These are phyloP conservation scores for Clarireedia sp. DNA, from an alignment of 2,329 filamentous ascomycete genomes.

Conservation along the genomic window DNA sequence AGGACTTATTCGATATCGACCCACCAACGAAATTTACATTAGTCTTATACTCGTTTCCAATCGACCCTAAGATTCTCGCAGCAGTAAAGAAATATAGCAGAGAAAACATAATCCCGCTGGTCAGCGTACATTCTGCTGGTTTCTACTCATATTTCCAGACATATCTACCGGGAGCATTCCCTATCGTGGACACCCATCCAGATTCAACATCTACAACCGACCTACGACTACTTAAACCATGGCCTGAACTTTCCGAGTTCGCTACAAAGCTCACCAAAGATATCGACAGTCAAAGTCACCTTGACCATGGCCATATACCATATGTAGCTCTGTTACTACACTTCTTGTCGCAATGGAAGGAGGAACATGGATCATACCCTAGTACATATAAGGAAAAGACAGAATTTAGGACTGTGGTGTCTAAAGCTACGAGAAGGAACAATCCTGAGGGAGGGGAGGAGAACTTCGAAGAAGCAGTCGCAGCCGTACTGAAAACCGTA, in stretches of 20 bases:
- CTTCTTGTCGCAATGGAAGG: constrained; percentile 75
- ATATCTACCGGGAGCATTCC: constrained; percentile 68
- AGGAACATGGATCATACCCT: constrained; percentile 61
- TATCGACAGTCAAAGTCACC: constrained; percentile 62
- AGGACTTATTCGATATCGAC: constrained; percentile 24
- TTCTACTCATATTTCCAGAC: constrained; percentile 90
- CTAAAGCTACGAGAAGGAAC: constrained; percentile 57
- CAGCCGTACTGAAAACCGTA: constrained; percentile 82
- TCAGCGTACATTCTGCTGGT: constrained; percentile 81
- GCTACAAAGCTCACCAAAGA: constrained; percentile 57
- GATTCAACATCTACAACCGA: constrained; percentile 80
- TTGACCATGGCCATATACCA: constrained; percentile 87
- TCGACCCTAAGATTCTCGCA: constrained; percentile 43
- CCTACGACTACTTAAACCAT: constrained; percentile 74
- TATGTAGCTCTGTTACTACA: constrained; percentile 77
- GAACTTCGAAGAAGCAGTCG: constrained; percentile 89
- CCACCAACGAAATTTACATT: constrained; percentile 44
- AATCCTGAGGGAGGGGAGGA: constrained; percentile 86
- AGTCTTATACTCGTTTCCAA: constrained; percentile 52
- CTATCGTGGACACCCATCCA: constrained; percentile 92
- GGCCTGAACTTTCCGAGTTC: constrained; percentile 71
- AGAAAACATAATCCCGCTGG: constrained; percentile 59
- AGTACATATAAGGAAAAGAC: constrained; percentile 77
- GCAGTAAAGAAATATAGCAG: constrained; percentile 42
- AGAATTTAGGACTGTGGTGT: constrained; percentile 67